These are phyloP conservation scores for Aspergillus aculeatus DNA, from an alignment of 2,329 filamentous ascomycete species.

Conservation along the genomic window DNA sequence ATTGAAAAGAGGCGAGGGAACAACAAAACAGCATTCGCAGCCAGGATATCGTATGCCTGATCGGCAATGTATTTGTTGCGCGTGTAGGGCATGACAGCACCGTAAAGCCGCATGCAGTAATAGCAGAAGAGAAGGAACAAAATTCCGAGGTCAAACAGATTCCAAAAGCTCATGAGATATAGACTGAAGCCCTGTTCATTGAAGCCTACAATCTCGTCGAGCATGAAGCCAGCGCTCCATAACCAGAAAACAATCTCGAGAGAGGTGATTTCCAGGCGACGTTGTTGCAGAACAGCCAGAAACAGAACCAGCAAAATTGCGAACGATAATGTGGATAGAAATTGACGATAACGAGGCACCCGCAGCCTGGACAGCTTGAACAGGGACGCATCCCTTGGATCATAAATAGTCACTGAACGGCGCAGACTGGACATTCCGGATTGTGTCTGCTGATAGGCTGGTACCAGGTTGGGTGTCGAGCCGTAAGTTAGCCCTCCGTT, in stretches of 20 bases:
- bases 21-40: conserved; percentile 83
- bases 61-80: conserved; percentile 68
- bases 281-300: conserved; percentile 72
- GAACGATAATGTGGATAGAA: conserved; percentile 84
- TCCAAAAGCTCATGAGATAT: conserved; percentile 98
- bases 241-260: conserved; percentile 94
- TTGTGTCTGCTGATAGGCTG: conserved; percentile 12
- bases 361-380: conserved; percentile 89
- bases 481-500: conserved; percentile 27
- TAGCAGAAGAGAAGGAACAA: conserved; percentile 81
- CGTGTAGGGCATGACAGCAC: conserved; percentile 76
- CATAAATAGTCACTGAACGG: conserved; percentile 81
- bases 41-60: conserved; percentile 90
- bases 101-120: conserved; percentile 85
- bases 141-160: conserved; percentile 90
- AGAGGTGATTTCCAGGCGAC: conserved; percentile 76
- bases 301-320: conserved; percentile 82
- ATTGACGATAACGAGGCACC: conserved; percentile 86
- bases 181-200: conserved; percentile 95
- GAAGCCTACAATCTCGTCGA: conserved; percentile 93
- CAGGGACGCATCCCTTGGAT: conserved; percentile 82
- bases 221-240: conserved; percentile 96
- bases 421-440: conserved; percentile 40
- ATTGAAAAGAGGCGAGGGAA: conserved; percentile 90
- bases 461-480: conserved; percentile 16